Evolutionary conservation across 1,284 basidiomycete species (phyloP).

Genomic region (Cerrena zonata): DNA sequence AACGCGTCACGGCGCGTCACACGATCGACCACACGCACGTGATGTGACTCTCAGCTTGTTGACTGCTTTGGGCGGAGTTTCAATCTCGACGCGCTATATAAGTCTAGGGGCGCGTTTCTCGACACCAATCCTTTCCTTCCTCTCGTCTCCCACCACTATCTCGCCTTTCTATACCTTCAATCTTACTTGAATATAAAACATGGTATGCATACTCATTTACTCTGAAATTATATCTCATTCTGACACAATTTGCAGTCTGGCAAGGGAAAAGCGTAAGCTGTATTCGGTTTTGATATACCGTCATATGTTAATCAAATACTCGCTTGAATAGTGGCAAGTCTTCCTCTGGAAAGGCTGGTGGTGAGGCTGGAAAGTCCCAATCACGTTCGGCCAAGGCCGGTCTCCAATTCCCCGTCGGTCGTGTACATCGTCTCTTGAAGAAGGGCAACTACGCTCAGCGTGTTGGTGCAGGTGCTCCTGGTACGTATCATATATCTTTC

Average conservation of each 20-base stretch:
- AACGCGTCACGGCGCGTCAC: constrained; percentile 9
- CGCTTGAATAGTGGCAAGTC: constrained; percentile 45
- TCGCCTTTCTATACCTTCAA: constrained; percentile 13
- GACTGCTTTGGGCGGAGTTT: constrained; percentile 26
- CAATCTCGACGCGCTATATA: constrained; percentile 29
- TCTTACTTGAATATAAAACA: constrained; percentile 19
- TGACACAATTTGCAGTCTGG: constrained; percentile 36
- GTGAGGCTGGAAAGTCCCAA: constrained; percentile 41
- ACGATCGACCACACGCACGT: constrained; percentile 10
- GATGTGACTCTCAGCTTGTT: constrained; percentile 21
- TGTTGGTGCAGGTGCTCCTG: constrained; percentile 67
- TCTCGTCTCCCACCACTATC: constrained; percentile 24
- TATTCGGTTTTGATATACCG: no score
- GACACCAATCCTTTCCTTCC: constrained; percentile 18
- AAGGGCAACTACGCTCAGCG: constrained; percentile 74
- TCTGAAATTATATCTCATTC: constrained; percentile 8
- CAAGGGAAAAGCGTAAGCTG: constrained; percentile 47
- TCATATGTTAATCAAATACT: no score
- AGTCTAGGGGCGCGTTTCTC: constrained; percentile 23
- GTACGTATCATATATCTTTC: constrained; percentile 34
- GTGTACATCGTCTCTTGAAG: constrained; percentile 82
- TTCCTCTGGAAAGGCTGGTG: constrained; percentile 50
- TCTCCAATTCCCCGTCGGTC: constrained; percentile 81
- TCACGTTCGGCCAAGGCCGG: constrained; percentile 77
- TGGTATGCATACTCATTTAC: constrained; percentile 22